Percentiles rank a stretch among this genome's conserved stretches.
Evolutionary conservation across 108 stramenopile genomes (phyloP).

Genomic region (Cyclostephanos invisitatus): DNA sequence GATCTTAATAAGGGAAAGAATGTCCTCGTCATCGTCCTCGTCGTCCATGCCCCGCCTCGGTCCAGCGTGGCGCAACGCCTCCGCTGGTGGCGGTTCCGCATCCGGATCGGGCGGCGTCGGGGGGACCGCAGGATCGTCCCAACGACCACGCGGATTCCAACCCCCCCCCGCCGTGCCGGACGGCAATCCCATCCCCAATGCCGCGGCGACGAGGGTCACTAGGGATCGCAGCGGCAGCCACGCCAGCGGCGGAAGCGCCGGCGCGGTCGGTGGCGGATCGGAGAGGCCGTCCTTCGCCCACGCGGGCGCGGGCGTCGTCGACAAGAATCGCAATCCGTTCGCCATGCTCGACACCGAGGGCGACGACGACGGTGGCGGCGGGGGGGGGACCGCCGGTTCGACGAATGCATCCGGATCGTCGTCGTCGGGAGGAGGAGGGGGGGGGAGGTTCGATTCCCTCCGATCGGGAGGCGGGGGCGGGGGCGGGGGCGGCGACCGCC

Average conservation of each 20-base stretch:
- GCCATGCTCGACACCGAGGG: slow-evolving; percentile 32
- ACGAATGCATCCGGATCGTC: neutral
- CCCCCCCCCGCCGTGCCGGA: slow-evolving; percentile 74
- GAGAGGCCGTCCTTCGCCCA: neutral
- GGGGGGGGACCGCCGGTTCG: neutral
- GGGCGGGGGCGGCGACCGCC: too few species aligned
- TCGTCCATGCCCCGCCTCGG: slow-evolving; percentile 32
- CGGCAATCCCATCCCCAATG: neutral
- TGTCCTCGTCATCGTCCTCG: neutral
- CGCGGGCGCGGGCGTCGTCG: slow-evolving; percentile 4
- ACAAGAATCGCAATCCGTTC: slow-evolving; percentile 41
- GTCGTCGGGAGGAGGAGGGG: neutral
- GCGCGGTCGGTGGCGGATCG: slow-evolving; percentile 13
- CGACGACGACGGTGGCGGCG: neutral
- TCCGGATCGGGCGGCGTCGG: slow-evolving; percentile 6
- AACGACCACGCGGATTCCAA: slow-evolving; percentile 57
- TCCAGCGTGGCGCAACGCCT: slow-evolving; percentile 24
- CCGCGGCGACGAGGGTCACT: slow-evolving; percentile 30
- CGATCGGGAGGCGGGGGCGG: neutral
- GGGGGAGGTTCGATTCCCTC: slow-evolving; percentile 15
- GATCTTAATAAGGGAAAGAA: neutral
- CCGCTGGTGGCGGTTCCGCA: neutral
- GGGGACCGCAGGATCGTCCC: neutral
- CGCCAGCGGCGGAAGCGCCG: slow-evolving; percentile 19
- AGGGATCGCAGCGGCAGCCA: slow-evolving; percentile 31